Evolutionary conservation across 1,284 basidiomycete species (phyloP).

Genomic region (Trichosporon faecale): DNA sequence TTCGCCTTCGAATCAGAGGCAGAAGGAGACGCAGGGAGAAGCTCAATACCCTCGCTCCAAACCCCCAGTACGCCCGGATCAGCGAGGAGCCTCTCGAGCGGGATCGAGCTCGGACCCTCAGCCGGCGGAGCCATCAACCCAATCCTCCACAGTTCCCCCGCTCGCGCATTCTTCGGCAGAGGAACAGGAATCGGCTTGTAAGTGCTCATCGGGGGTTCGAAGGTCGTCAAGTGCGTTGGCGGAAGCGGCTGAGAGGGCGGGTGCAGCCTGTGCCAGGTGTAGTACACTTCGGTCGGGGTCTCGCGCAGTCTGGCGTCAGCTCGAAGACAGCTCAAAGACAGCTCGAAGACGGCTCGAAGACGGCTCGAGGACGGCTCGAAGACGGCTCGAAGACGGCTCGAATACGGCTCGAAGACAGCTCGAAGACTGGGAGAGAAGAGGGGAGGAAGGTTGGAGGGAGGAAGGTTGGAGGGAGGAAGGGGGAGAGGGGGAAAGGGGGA

Average conservation of each 20-base stretch:
- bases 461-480: too few relatives aligned
- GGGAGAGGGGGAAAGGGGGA: neutral
- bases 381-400: too few relatives aligned
- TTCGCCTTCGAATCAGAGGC: constrained; percentile 11
- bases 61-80: constrained; percentile 38
- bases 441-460: too few relatives aligned
- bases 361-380: too few relatives aligned
- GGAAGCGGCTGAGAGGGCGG: neutral
- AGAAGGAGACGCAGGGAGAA: constrained; percentile 15
- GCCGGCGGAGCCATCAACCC: constrained; percentile 54
- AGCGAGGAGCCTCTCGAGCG: neutral
- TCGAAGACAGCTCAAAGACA: too few relatives aligned
- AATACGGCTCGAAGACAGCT: too few relatives aligned
- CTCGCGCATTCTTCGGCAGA: constrained; percentile 57
- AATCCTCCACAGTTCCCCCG: constrained; percentile 64
- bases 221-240: constrained; percentile 66
- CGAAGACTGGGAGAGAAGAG: too few relatives aligned
- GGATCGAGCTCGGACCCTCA: neutral
- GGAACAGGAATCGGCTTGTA: constrained; percentile 70
- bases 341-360: too few relatives aligned
- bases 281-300: constrained; percentile 37
- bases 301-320: constrained; percentile 31
- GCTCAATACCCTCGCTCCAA: constrained; percentile 46
- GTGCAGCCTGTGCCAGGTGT: constrained; percentile 40
- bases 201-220: constrained; percentile 59